Evolutionary conservation across 176 grass and related monocot genomes (phyloP).

Genomic region (Paspalum notatum): DNA sequence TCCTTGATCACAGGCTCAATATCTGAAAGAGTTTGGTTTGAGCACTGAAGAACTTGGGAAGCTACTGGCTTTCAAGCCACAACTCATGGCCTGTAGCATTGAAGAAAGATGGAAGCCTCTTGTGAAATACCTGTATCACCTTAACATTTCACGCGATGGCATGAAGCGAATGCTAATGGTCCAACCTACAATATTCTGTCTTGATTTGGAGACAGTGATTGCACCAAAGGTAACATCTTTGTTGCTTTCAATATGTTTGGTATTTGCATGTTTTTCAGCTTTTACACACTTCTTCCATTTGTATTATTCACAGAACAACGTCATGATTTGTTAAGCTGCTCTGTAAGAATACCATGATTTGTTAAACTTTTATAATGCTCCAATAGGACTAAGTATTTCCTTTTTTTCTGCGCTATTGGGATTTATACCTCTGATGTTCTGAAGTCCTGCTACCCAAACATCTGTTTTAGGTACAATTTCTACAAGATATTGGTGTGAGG

Average conservation of each 20-base stretch:
- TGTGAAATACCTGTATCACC: slow-evolving; percentile 83
- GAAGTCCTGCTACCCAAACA: slow-evolving; percentile 13
- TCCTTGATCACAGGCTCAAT: slow-evolving; percentile 65
- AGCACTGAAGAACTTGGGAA: slow-evolving; percentile 66
- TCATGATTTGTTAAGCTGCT: neutral
- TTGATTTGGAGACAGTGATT: slow-evolving; percentile 92
- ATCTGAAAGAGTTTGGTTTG: slow-evolving; percentile 83
- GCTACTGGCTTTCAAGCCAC: slow-evolving; percentile 86
- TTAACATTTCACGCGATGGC: slow-evolving; percentile 74
- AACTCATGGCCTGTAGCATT: slow-evolving; percentile 91
- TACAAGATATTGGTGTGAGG: slow-evolving; percentile 89
- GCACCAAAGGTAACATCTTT: slow-evolving; percentile 71
- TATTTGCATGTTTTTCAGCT: neutral
- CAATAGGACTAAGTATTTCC: neutral
- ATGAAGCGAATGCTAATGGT: slow-evolving; percentile 91
- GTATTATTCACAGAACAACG: neutral
- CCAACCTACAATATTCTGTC: slow-evolving; percentile 88
- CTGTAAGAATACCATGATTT: neutral
- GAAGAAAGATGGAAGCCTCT: slow-evolving; percentile 96
- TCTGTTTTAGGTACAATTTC: slow-evolving; percentile 75
- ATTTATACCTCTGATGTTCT: neutral
- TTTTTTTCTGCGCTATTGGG: slow-evolving; percentile 6
- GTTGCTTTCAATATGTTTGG: neutral
- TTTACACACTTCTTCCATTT: neutral
- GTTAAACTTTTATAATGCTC: neutral